These are phyloP conservation scores for Arthrobotrys megalospora DNA, from an alignment of 2,329 filamentous ascomycete species.

Conservation along the genomic window DNA sequence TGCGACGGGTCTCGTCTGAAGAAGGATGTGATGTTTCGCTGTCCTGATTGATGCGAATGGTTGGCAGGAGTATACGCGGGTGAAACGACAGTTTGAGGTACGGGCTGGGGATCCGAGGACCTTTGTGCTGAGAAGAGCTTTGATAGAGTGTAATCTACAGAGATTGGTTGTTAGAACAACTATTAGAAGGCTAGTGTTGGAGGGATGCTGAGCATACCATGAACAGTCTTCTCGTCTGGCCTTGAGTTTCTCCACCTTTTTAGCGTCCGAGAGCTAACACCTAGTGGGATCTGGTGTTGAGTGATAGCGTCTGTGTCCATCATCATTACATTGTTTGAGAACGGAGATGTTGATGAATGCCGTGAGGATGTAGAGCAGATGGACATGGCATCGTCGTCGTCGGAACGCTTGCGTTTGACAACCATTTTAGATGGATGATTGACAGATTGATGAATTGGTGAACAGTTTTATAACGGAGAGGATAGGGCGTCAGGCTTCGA, in stretches of 20 bases:
- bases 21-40: conserved; percentile 52
- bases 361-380: conserved; percentile 53
- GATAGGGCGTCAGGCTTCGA: too few relatives aligned
- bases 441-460: background rate
- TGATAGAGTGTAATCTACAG: conserved; percentile 63
- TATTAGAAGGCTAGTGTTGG: background rate
- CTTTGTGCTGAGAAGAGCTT: conserved; percentile 63
- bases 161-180: background rate
- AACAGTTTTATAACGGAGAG: too few relatives aligned
- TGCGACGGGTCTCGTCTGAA: conserved; percentile 33
- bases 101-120: conserved; percentile 26
- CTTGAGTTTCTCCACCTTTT: conserved; percentile 63
- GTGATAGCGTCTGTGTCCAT: conserved; percentile 50
- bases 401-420: conserved; percentile 56
- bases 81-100: conserved; percentile 5
- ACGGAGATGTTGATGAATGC: conserved; percentile 41
- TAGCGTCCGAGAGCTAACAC: conserved; percentile 60
- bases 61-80: conserved; percentile 23
- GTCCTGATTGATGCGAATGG: conserved; percentile 23
- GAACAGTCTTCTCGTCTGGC: conserved; percentile 62
- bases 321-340: conserved; percentile 43
- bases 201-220: conserved; percentile 52
- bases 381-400: conserved; percentile 58
- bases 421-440: conserved; percentile 27
- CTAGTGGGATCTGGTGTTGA: conserved; percentile 53